Evolutionary conservation across 2,329 filamentous ascomycete species (phyloP).

Genomic region (Aspergillus latus): DNA sequence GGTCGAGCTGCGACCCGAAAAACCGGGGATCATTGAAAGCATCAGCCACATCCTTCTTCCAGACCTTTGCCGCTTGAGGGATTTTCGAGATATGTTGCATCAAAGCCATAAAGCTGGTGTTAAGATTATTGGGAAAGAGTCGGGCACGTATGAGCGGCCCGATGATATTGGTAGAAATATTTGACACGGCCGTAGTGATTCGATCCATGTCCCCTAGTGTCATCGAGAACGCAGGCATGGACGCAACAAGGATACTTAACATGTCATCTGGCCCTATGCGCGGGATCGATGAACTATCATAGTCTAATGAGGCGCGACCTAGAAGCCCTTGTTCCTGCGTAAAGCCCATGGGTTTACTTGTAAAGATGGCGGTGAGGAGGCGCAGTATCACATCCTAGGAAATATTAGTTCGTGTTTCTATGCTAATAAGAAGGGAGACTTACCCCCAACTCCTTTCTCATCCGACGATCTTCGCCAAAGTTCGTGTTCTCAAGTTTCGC

Average conservation of each 20-base stretch:
- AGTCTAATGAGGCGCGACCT: conserved; percentile 43
- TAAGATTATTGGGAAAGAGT: conserved; percentile 81
- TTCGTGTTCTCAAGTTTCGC: conserved; percentile 98
- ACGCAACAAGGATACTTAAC: conserved; percentile 72
- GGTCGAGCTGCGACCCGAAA: conserved; percentile 66
- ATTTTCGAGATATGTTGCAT: conserved; percentile 75
- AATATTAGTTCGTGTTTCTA: conserved; percentile 20
- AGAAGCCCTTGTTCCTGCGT: conserved; percentile 55
- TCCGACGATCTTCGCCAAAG: conserved; percentile 89
- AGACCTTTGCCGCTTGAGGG: conserved; percentile 77
- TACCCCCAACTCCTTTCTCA: conserved; percentile 85
- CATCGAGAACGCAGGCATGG: conserved; percentile 76
- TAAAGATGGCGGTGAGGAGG: conserved; percentile 89
- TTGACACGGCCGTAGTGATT: conserved; percentile 71
- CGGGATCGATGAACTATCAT: conserved; percentile 38
- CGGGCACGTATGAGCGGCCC: conserved; percentile 80
- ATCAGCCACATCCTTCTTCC: conserved; percentile 90
- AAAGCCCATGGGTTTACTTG: conserved; percentile 76
- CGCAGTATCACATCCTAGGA: conserved; percentile 80
- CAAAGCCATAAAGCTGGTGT: conserved; percentile 67
- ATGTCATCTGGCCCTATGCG: conserved; percentile 67
- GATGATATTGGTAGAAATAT: conserved; percentile 80
- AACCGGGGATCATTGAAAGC: conserved; percentile 89
- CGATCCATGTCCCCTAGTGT: conserved; percentile 85
- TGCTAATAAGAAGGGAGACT: conserved; percentile 37